These are phyloP conservation scores for Acrodontium crateriforme DNA, from an alignment of 2,329 filamentous ascomycete species.

Conservation along the genomic window DNA sequence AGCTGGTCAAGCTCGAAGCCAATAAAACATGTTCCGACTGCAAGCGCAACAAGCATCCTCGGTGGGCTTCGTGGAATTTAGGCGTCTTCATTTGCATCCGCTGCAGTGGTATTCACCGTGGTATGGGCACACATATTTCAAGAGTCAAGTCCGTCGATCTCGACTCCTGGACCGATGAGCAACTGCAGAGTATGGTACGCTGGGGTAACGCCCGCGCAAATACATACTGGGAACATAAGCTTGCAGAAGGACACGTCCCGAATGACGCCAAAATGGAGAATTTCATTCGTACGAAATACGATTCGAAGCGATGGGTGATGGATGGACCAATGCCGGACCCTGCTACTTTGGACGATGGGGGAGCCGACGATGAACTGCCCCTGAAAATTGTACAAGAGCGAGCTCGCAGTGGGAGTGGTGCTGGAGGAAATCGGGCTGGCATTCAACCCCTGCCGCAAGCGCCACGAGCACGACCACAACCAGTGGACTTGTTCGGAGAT, in stretches of 20 bases:
- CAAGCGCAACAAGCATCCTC: conserved; percentile 96
- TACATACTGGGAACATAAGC: conserved; percentile 96
- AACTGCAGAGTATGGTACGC: conserved; percentile 80
- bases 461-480: conserved; percentile 6
- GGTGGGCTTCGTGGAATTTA: conserved; percentile 99
- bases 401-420: conserved; percentile 34
- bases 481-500: conserved; percentile 72
- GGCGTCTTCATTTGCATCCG: conserved; percentile 92
- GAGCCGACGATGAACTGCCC: conserved; percentile 60
- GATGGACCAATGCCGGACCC: conserved; percentile 90
- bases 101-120: conserved; percentile 95
- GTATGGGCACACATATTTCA: conserved; percentile 98
- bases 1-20: conserved; percentile 77
- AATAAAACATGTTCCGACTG: conserved; percentile 98
- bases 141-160: conserved; percentile 96
- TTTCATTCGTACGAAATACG: conserved; percentile 98
- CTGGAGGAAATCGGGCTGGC: conserved; percentile 18
- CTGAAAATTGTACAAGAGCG: conserved; percentile 56
- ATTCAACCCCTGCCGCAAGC: conserved; percentile 25
- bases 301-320: conserved; percentile 99
- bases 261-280: conserved; percentile 99
- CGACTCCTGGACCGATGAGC: conserved; percentile 97
- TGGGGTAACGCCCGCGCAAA: conserved; percentile 97
- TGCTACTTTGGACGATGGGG: conserved; percentile 66
- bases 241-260: conserved; percentile 79